Base-by-base conservation (phyloP, 75 land plant species). In the Cunninghamia lanceolata region DNA sequence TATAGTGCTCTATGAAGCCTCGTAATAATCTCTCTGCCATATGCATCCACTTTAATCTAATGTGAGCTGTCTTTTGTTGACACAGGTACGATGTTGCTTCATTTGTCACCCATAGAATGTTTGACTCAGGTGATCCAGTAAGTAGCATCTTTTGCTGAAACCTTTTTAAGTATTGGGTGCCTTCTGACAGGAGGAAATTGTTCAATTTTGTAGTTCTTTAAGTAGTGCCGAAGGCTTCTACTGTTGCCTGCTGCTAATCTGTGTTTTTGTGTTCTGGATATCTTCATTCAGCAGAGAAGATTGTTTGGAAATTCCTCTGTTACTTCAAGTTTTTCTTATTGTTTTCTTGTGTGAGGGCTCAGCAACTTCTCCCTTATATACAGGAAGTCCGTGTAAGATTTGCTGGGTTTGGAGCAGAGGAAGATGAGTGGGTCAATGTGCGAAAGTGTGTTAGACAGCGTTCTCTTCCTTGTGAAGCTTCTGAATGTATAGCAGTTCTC, bases 371-470 rank as follows among this genome's bases (percentile, higher is more conserved):
- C 28, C 82, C 34, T 42, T 45, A n/a, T 80, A 63, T 85, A 66
- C 95, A 97, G 99, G 99, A 98, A 90, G 99, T 96, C 70, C 86
- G 91, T 35, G 97, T 98, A 85, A 87, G 99, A 25, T 96, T 96
- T 91, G 83, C 97, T 71, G 99, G 99, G 9, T 96, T 98, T 96
- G 99, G 99, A 79, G 74, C 96, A 9, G 99, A 96, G 85, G 99
- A 98, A 83, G 99, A 98, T 90, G 99, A 98, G 85, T 98, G 99
- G 99, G 88, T 98, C 71, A 93, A 94, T 85, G 93, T 98, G 34
- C 78, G 85, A 74, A 95, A 85, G 86, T 89, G 92, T 85, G 93
- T 98, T 28, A 94, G 99, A 25, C 99, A 93, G 83, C 89, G 99
- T 5, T 98, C 99, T 25, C 95, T 98, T 30, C 99, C 99, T 10